Percentiles rank a stretch among this genome's conserved stretches.
Conservation (phyloP, 176 grass and related monocot species). For the Raddia distichophylla region DNA sequence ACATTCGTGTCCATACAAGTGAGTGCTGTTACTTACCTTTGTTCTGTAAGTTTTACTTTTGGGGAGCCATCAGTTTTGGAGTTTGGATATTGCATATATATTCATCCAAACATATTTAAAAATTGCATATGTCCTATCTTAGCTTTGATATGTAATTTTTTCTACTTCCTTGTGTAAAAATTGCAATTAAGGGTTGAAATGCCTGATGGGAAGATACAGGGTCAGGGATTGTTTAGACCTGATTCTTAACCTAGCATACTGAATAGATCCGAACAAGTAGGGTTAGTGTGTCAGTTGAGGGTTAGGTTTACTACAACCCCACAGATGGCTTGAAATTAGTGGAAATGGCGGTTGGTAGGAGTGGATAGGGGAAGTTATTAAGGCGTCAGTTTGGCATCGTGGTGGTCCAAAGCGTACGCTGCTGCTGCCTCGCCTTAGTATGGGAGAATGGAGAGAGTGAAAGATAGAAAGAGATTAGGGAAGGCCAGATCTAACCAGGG, state of each 20-base stretch:
- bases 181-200: slow-evolving; percentile 5
- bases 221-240: slow-evolving; percentile 6
- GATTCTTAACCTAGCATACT: not conserved
- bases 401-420: too few species aligned
- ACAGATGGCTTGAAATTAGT: slow-evolving; percentile 18
- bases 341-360: not conserved
- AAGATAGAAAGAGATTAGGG: too few species aligned
- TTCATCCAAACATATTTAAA: slow-evolving; percentile 8
- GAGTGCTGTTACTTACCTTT: slow-evolving; percentile 33
- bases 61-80: not conserved
- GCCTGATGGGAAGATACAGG: slow-evolving; percentile 3
- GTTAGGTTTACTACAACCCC: slow-evolving; percentile 12
- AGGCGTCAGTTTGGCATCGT: too few species aligned
- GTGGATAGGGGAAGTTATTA: not conserved
- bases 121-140: slow-evolving; percentile 1
- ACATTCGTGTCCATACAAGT: slow-evolving; percentile 75
- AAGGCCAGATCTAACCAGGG: too few species aligned
- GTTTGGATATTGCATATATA: slow-evolving; percentile 17
- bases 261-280: slow-evolving; percentile 7
- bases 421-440: too few species aligned
- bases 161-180: slow-evolving; percentile 19
- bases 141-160: not conserved
- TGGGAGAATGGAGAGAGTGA: too few species aligned
- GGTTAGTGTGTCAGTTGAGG: not conserved
- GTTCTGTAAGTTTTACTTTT: slow-evolving; percentile 15